Percentiles rank a stretch among this genome's conserved stretches.
These are phyloP conservation scores for Pyrus hybrid DNA, from an alignment of 331 rosid genomes.

Conservation along the genomic window DNA sequence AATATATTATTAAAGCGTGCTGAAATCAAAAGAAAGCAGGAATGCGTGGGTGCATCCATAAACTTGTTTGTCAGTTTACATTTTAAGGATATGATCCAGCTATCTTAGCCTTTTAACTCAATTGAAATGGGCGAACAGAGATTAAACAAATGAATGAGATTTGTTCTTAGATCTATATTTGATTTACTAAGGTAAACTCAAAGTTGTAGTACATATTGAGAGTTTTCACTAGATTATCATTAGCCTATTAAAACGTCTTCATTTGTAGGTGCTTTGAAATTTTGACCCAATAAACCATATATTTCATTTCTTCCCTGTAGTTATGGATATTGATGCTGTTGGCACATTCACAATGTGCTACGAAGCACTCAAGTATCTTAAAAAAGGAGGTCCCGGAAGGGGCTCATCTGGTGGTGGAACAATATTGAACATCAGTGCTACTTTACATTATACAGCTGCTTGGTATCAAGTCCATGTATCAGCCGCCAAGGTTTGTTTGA, in stretches of 20 bases:
- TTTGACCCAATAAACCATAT: neutral
- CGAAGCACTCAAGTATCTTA: slow-evolving; percentile 81
- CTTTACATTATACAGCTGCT: slow-evolving; percentile 80
- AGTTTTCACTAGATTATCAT: neutral
- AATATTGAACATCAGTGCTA: slow-evolving; percentile 80
- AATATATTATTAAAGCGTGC: neutral
- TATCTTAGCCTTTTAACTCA: neutral
- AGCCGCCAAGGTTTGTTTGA: slow-evolving; percentile 74
- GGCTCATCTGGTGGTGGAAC: slow-evolving; percentile 54
- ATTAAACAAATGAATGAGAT: neutral
- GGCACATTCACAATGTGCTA: slow-evolving; percentile 96
- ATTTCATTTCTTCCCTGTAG: slow-evolving; percentile 36
- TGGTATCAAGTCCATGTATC: slow-evolving; percentile 96
- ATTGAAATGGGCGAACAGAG: neutral
- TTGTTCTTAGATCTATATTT: neutral
- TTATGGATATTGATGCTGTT: slow-evolving; percentile 92
- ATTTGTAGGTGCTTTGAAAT: neutral
- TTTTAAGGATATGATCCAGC: neutral
- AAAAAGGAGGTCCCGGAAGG: slow-evolving; percentile 86
- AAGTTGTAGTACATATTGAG: neutral
- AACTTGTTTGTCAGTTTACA: neutral
- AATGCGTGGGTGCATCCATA: neutral
- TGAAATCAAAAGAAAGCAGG: neutral
- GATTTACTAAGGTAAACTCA: neutral
- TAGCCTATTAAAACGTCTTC: neutral